Base-by-base conservation (phyloP, 352 stramenopile species). In the Halophytophthora batemanensis region DNA sequence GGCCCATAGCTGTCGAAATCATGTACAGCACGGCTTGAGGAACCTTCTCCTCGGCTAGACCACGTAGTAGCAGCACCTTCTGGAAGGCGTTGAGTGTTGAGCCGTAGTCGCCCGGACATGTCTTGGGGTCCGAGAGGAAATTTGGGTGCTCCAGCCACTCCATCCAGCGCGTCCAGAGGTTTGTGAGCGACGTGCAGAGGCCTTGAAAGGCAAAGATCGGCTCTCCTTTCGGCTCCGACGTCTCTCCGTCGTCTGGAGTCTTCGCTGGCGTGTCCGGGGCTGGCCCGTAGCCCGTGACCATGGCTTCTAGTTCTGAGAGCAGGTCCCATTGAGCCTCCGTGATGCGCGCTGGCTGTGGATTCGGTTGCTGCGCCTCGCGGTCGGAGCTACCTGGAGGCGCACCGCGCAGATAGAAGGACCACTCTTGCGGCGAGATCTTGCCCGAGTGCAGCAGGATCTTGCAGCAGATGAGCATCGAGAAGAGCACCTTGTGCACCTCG, bases 401-500 rank as follows among this genome's bases (percentile, higher is more conserved):
- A 21, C 91, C 91, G 12, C 90, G 76, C 5, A 98, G 64, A 39
- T 97, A 96, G 10, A 97, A 64, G 7, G 73, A 91, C 87, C 93
- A 98, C 61, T 98, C 92, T 8, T 53, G 55, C 2, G 52, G 17
- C 18, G 73, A 73, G 48, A 96, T 93, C 35, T 79, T 74, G 10
- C 72, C 75, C 0, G 78, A 66, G 56, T 97, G 60, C 11, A 95
- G 64, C 54, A 98, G 66, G 54, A 98, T 98, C 64, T 97, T 92
- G 66, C 96, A 96, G 69, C 87, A 97, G 37, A 98, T 97, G 36
- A 97, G 80, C 57, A 95, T 91, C 6, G 87, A 93, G 68, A 98
- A 98, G 35, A 98, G 72, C 15, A 96, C 71, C 54, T 98, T 98
- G 69, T 97, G 88, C 48, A 86, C 67, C 50, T 98, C 93, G 59